Evolutionary conservation across 2,329 filamentous ascomycete genomes (phyloP), one percentile per base, ranked within the genome.

Genomic region (Alternaria triticimaculans): DNA sequence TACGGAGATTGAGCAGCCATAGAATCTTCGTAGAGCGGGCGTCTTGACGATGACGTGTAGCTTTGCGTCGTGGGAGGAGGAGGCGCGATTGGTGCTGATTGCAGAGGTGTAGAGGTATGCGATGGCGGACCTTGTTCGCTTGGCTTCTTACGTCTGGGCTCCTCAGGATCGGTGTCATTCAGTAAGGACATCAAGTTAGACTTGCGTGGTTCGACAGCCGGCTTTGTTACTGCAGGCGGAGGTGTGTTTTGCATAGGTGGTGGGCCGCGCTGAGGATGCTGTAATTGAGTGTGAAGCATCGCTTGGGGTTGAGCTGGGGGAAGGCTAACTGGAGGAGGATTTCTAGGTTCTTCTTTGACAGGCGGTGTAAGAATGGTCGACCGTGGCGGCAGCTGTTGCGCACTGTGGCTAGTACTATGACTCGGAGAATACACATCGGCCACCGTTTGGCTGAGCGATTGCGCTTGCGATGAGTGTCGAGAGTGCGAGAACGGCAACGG

Each of bases 131-230:
- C 72, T 60, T 72, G 75, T 18, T 80, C 77, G 46, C 54, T 66
- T n/a, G 72, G 69, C 50, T 77, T 79, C 67, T 78, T 79, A 4
- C 72, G 72, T 56, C 70, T 71, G 15, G 77, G 75, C 63, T 79
- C 77, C 48, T 79, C 77, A 6, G 77, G 75, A 56, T 79, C 76
- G n/a, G 76, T 64, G 26, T 78, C 77, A 59, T 81, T 81, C 14
- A 81, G 72, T 15, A 81, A 58, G 4, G 77, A 80, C 58, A 80
- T 69, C 14, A 81, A 43, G 54, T 80, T 80, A 7, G 78, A 80
- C 58, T 77, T 80, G 48, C 75, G 75, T 9, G 78, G 76, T 55
- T 76, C 74, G n/a, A 71, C 58, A 14, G 71, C 67, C 63, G 78
- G 74, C 56, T 76, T 76, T 3, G 73, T 65, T 55, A 60, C 60